Conservation (phyloP, 2,329 filamentous ascomycete species). For the Ramichloridium luteum region DNA sequence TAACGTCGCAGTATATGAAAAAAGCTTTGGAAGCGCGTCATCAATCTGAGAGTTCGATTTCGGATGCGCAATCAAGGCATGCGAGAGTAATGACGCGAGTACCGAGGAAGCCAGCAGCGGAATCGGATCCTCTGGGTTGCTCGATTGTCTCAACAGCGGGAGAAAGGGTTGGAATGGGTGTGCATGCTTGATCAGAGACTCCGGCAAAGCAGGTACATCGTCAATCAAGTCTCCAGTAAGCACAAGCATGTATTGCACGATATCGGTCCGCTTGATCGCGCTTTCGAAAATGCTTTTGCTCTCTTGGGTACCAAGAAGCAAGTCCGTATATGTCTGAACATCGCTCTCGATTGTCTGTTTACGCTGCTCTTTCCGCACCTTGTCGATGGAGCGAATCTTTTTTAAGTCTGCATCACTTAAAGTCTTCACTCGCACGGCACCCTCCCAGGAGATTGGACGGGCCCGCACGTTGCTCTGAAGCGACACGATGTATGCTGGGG, state of each 20-base stretch:
- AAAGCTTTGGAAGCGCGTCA: conserved; percentile 67
- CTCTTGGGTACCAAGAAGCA: conserved; percentile 60
- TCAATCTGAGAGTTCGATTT: conserved; percentile 51
- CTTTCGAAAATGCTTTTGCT: conserved; percentile 70
- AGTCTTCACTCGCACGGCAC: conserved; percentile 81
- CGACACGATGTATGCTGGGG: conserved; percentile 74
- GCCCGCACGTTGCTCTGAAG: conserved; percentile 95
- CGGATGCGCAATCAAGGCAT: conserved; percentile 48
- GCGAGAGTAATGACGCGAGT: conserved; percentile 64
- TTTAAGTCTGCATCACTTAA: conserved; percentile 88
- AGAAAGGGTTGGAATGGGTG: conserved; percentile 66
- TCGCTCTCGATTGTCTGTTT: conserved; percentile 71
- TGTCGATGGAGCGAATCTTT: conserved; percentile 94
- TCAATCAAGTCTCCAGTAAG: conserved; percentile 78
- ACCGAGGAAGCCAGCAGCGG: conserved; percentile 83
- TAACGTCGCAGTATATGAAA: conserved; percentile 73
- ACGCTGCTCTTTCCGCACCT: conserved; percentile 83
- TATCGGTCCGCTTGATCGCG: conserved; percentile 73
- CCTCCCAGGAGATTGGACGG: conserved; percentile 94
- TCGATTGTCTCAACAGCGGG: conserved; percentile 71
- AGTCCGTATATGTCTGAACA: conserved; percentile 62
- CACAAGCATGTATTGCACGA: conserved; percentile 90
- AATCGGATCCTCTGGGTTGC: conserved; percentile 73
- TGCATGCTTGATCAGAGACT: conserved; percentile 60
- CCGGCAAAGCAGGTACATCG: conserved; percentile 69